phyloP scores from a whole-genome alignment of 441 rosid species.

The Viola pubescens region DNA sequence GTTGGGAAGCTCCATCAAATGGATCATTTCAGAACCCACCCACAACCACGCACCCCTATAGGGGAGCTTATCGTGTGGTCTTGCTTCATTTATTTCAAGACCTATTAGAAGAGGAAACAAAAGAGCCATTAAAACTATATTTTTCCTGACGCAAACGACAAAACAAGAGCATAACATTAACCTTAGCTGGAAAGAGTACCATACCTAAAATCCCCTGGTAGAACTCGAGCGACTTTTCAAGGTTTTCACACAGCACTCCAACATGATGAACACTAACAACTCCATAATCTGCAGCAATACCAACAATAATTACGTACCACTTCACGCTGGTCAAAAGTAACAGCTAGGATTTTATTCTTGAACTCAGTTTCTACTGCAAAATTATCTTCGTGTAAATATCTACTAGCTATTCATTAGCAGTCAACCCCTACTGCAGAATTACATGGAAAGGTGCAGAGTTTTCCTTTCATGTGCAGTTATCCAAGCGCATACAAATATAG shows the following conservation, averaged over 20 bases:
- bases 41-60: conserved; percentile 98
- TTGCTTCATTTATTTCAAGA: conserved; percentile 84
- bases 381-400: neutral
- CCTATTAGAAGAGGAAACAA: conserved; percentile 29
- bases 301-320: neutral
- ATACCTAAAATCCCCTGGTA: conserved; percentile 69
- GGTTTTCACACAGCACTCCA: conserved; percentile 71
- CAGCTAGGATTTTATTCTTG: neutral
- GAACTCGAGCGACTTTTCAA: conserved; percentile 78
- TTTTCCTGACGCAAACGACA: neutral
- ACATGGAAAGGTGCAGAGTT: too few species aligned
- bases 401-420: too few species aligned
- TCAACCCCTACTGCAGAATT: too few species aligned
- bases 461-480: neutral
- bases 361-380: neutral
- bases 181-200: conserved; percentile 1
- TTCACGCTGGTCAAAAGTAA: neutral
- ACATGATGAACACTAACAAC: conserved; percentile 81
- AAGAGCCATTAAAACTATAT: neutral
- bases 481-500: neutral
- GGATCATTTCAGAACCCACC: conserved; percentile 98
- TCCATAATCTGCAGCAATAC: conserved; percentile 56
- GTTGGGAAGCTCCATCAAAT: conserved; percentile 94
- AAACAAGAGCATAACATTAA: neutral
- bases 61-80: conserved; percentile 91